Base-by-base conservation (phyloP, 1,284 basidiomycete genomes). In the Ceratobasidium sp. region DNA sequence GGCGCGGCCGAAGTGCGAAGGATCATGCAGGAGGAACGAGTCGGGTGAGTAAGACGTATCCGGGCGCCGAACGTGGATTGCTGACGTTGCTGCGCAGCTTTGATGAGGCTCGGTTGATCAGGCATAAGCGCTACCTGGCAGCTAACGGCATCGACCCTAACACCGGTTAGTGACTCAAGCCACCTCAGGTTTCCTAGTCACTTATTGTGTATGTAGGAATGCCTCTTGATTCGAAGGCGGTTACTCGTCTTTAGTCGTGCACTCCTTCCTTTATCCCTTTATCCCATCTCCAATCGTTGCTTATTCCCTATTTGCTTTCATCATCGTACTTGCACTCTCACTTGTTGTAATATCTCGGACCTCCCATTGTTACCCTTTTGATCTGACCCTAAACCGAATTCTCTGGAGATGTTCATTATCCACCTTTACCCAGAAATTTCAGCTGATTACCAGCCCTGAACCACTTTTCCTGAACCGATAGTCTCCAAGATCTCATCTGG, bases 51-150 rank as follows among this genome's bases (percentile, higher is more conserved):
- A 52, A 62, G 13, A 25, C 43, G 20, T 45, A 35, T n/a, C 53
- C 29, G 43, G 25, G 62, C 35, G 29, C 47, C 12, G 56, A 71
- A 17, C 64, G 20, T 55, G 47, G 17, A 13, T 68, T 52, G 50
- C 56, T 60, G 32, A 47, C 31, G 58, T 38, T 58, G 38, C 60
- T 12, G 27, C 77, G 68, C 74, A 94, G 91, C 74, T 96, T 96
- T 76, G 93, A 96, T 80, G 92, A 94, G 79, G 93, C 93, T 32
- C 86, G 93, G 77, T 80, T 96, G 75, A 93, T 94, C 73, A 85
- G 93, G 54, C 93, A 95, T 73, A 91, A 94, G 78, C 85, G 87
- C 64, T 87, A 91, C 70, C 85, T 96, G 54, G 92, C 91, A 29
- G 85, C 86, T 73, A 94, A 96, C 78, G 92, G 92, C 55, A 93